These are phyloP conservation scores for Cercospora beticola DNA, from an alignment of 2,329 filamentous ascomycete genomes.

Conservation along the genomic window DNA sequence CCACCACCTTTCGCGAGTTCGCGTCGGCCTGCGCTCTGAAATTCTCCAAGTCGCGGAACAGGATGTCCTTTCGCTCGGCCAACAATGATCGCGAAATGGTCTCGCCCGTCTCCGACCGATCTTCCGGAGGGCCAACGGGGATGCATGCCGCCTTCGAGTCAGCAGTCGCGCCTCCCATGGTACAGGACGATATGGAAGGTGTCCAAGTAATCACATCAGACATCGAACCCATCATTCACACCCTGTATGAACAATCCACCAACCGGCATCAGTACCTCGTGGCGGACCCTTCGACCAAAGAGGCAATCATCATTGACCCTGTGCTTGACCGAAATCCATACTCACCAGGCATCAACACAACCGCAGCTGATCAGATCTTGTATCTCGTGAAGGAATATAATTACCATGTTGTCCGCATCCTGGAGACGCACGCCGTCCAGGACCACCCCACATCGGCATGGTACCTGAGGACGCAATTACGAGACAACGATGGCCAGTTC, in stretches of 20 bases:
- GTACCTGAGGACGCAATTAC: constrained; percentile 55
- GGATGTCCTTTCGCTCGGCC: constrained; percentile 1
- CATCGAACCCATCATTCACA: constrained; percentile 33
- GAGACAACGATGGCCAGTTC: constrained; percentile 36
- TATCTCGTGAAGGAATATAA: constrained; percentile 44
- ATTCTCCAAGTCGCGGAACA: constrained; percentile 1
- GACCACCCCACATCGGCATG: constrained; percentile 61
- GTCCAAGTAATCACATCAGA: constrained; percentile 8
- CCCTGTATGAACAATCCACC: constrained; percentile 44
- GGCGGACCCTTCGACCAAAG: constrained; percentile 51
- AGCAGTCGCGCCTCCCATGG: background rate
- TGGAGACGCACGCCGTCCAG: constrained; percentile 64
- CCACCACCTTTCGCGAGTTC: constrained; percentile 4
- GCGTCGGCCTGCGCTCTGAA: background rate
- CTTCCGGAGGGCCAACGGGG: background rate
- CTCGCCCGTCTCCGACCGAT: constrained; percentile 11
- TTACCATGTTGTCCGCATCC: constrained; percentile 54
- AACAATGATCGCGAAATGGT: constrained; percentile 4
- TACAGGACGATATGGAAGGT: constrained; percentile 2
- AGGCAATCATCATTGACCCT: constrained; percentile 60
- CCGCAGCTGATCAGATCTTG: constrained; percentile 55
- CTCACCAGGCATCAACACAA: constrained; percentile 48
- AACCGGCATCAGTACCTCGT: constrained; percentile 63
- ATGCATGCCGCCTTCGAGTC: background rate
- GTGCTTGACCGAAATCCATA: constrained; percentile 55